Evolutionary conservation across 1,284 basidiomycete genomes (phyloP).

Genomic region (Megacollybia platyphylla): DNA sequence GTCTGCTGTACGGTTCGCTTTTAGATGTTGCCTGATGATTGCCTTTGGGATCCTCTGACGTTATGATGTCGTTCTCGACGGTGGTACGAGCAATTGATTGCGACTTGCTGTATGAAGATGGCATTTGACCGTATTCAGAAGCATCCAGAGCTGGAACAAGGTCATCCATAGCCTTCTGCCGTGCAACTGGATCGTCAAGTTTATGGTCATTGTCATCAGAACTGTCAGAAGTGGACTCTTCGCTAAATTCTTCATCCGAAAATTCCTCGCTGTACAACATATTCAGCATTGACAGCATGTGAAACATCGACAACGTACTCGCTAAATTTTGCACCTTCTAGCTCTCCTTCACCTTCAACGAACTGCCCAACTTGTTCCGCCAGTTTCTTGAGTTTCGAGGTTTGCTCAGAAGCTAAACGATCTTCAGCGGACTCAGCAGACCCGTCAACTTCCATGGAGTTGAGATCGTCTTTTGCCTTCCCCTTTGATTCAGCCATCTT

Average conservation of each 20-base stretch:
- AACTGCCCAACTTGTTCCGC: conserved; percentile 80
- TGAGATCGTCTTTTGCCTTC: conserved; percentile 11
- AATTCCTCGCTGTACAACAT: conserved; percentile 35
- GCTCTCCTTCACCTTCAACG: conserved; percentile 75
- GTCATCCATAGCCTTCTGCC: conserved; percentile 53
- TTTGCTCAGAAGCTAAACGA: conserved; percentile 44
- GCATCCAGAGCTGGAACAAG: conserved; percentile 59
- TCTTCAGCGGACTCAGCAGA: conserved; percentile 29
- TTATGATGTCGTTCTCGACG: conserved; percentile 29
- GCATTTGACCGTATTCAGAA: conserved; percentile 73
- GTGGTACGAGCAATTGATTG: conserved; percentile 47
- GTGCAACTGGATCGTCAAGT: conserved; percentile 20
- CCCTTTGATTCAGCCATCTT: conserved; percentile 15
- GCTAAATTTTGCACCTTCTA: conserved; percentile 78
- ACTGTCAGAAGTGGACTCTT: conserved; percentile 23
- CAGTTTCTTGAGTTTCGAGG: conserved; percentile 57
- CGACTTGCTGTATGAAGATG: conserved; percentile 53
- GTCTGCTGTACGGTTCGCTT: conserved; percentile 16
- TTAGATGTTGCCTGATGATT: background rate
- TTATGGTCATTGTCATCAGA: conserved; percentile 28
- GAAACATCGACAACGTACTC: conserved; percentile 47
- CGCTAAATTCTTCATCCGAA: conserved; percentile 42
- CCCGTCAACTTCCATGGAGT: conserved; percentile 35
- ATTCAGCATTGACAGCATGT: conserved; percentile 4
- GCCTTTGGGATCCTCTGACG: conserved; percentile 8